Conservation (phyloP, 768 basidiomycete species). For the Russula emetica region DNA sequence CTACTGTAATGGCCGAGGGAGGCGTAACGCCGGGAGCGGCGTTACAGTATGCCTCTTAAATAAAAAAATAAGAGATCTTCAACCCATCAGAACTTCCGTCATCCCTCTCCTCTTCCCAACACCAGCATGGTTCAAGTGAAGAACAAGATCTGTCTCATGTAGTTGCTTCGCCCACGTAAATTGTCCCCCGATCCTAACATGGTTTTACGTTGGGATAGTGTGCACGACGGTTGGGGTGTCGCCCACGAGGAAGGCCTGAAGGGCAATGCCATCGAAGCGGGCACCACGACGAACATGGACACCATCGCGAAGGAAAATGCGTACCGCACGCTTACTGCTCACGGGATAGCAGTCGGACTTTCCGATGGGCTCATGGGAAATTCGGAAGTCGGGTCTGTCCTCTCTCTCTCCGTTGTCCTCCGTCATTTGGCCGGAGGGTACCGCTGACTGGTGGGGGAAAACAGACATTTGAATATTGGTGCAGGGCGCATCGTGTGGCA, state of each 20-base stretch:
- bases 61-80: too few relatives aligned
- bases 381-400: constrained; percentile 88
- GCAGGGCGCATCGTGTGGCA: constrained; percentile 97
- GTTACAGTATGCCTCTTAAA: too few relatives aligned
- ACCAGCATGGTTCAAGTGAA: constrained; percentile 51
- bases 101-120: background rate
- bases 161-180: constrained; percentile 18
- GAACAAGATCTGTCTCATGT: constrained; percentile 93
- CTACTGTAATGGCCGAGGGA: background rate
- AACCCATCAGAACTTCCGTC: background rate
- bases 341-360: constrained; percentile 88
- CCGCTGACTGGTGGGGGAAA: constrained; percentile 10
- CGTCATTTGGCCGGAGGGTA: background rate
- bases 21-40: background rate
- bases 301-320: constrained; percentile 72
- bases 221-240: constrained; percentile 97
- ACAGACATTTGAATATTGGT: constrained; percentile 91
- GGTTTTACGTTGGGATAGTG: constrained; percentile 41
- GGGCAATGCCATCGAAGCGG: constrained; percentile 87
- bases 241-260: constrained; percentile 61
- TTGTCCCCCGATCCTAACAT: background rate
- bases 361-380: constrained; percentile 97
- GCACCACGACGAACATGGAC: constrained; percentile 85
- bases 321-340: constrained; percentile 69
- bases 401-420: constrained; percentile 1